Evolutionary conservation across 2,329 filamentous ascomycete species (phyloP), one percentile per base, ranked within the genome.

Genomic region (Aspergillus brunneoviolaceus): DNA sequence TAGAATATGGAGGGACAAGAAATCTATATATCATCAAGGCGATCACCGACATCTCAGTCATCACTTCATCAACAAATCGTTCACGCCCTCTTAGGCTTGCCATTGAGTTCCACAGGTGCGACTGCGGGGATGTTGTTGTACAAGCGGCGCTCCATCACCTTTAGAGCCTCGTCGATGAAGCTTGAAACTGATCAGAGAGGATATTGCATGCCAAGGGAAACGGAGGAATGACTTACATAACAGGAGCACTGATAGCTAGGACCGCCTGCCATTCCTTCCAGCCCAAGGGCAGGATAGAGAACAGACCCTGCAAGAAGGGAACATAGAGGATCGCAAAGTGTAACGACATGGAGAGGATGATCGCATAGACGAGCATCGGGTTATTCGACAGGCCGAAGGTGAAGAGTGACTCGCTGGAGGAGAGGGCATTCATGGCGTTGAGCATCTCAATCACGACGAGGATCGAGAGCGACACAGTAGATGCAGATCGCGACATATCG

Each of bases 361-460:
- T 96, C 63, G 95, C 96, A 70, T 96, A 96, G 58, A 99, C 91
- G 19, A 99, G 88, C 84, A 96, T 95, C 89, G 96, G 95, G 81
- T 99, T 99, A 74, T 94, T 87, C 94, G 94, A 97, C n/a, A 99
- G 82, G 10, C 93, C 94, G 63, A 99, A 85, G 2, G 93, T 97
- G 58, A 99, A 79, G 12, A 99, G 87, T 16, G 91, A 96, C 79
- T 99, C 95, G 76, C 91, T 96, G 0, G 92, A 96, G 1, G 92
- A 97, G 33, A 99, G 85, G 0, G 94, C 95, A 74, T 99, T 99
- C 89, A 98, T 94, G 69, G 95, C 95, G 79, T 99, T 99, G 74
- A 99, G 86, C 95, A 99, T 99, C 81, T 99, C 95, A 72, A 99
- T 98, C 62, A 97, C 92, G 50, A 99, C 95, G 19, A 99, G 84